Evolutionary conservation across 2,329 filamentous ascomycete species (phyloP), one percentile per base, ranked within the genome.

Genomic region (Trichoderma arundinaceum): DNA sequence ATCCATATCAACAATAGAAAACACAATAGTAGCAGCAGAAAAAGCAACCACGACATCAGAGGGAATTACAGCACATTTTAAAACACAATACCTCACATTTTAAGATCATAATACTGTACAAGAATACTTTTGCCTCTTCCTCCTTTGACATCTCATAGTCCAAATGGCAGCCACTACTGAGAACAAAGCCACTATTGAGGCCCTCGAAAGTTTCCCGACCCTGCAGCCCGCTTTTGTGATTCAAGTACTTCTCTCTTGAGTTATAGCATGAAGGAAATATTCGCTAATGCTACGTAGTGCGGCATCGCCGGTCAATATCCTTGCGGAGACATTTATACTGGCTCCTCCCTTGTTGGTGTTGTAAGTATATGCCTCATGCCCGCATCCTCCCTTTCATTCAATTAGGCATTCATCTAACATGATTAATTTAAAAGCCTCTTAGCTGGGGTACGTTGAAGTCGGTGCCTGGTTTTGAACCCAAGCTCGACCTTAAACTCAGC

Each of bases 271-370:
- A 51, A 32, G 2, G 13, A 28, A 15, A 32, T 12, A 7, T 12
- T 28, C 1, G 4, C 51, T 17, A 54, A 54, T 32, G 19, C 15
- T 19, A 19, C 22, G 15, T 7, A 17, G 52, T 35, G n/a, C 28
- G 19, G 52, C 35, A 17, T 54, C 17, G 52, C 52, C 17, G 17
- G 35, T 4, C 52, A 39, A 17, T 39, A 41, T 32, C 56, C 39
- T 15, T 59, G 56, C 41, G 56, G 39, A 39, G 56, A 59, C 39
- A 48, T 59, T 39, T 46, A 54, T 32, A 54, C 52, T 22, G 33
- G 33, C 13, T 54, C 52, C 33, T 19, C 52, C 19, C 52, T 39
- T 22, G 52, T 54, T 54, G 33, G 52, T 15, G 52, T 54, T 22
- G 52, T 54, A 54, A 35, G 52, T 39, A 0, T 35, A 38, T 22